Evolutionary conservation across 1,284 basidiomycete genomes (phyloP).

Genomic region (Pseudozyma pruni): DNA sequence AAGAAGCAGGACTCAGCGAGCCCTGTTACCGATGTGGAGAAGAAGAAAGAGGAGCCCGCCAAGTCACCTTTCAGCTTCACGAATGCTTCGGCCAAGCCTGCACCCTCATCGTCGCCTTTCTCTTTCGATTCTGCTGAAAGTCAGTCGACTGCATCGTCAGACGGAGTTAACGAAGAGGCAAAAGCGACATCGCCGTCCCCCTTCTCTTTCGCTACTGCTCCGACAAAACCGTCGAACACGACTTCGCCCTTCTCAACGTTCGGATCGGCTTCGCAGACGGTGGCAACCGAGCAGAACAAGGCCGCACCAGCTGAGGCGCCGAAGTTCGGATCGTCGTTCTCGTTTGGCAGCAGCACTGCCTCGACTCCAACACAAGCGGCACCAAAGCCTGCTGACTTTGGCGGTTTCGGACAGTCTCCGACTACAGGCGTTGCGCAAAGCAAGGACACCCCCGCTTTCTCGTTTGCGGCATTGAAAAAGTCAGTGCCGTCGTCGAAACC

Average conservation of each 20-base stretch:
- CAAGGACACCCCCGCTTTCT: constrained; percentile 24
- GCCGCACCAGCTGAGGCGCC: not conserved
- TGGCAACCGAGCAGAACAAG: constrained; percentile 1
- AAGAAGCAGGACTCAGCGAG: not conserved
- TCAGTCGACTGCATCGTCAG: not conserved
- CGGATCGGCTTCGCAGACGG: not conserved
- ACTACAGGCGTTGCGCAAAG: constrained; percentile 12
- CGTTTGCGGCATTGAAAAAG: constrained; percentile 27
- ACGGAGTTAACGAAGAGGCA: constrained; percentile 4
- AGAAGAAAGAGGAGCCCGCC: not conserved
- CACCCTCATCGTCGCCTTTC: constrained; percentile 9
- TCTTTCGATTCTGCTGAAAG: constrained; percentile 8
- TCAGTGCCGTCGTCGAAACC: not conserved
- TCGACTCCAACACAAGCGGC: constrained; percentile 5
- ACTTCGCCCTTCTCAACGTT: constrained; percentile 5
- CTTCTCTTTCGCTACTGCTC: constrained; percentile 23
- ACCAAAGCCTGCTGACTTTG: constrained; percentile 7
- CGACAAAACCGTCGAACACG: not conserved
- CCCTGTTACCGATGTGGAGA: not conserved
- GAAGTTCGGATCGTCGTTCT: constrained; percentile 18
- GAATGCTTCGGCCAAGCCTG: constrained; percentile 10
- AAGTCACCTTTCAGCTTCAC: constrained; percentile 32
- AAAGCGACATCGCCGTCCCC: constrained; percentile 18
- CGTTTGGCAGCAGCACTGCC: constrained; percentile 15
- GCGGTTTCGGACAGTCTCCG: constrained; percentile 19